phyloP scores from a whole-genome alignment of 2,329 filamentous ascomycete species.

The Sclerotinia spermophila region DNA sequence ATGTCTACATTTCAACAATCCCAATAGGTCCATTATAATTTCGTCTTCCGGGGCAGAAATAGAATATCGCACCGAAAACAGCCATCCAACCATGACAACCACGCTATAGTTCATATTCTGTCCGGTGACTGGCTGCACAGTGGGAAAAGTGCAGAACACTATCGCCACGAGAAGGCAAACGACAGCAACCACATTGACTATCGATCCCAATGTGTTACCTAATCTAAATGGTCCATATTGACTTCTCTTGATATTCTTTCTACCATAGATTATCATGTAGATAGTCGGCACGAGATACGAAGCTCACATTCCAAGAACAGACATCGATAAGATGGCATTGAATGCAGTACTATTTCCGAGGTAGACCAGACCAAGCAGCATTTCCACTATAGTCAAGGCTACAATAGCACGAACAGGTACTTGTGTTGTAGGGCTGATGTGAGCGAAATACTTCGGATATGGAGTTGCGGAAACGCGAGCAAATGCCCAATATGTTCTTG shows the following conservation, averaged over 20 bases:
- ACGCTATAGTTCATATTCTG: slow-evolving; percentile 48
- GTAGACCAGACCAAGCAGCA: slow-evolving; percentile 46
- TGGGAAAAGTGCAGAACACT: slow-evolving; percentile 46
- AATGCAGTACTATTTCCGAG: slow-evolving; percentile 47
- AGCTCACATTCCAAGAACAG: slow-evolving; percentile 43
- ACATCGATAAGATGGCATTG: slow-evolving; percentile 45
- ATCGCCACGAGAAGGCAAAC: slow-evolving; percentile 45
- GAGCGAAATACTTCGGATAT: slow-evolving; percentile 39
- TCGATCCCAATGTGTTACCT: slow-evolving; percentile 36
- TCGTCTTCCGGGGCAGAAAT: slow-evolving; percentile 31
- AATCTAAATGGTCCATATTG: slow-evolving; percentile 35
- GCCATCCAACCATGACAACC: slow-evolving; percentile 44
- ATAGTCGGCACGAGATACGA: slow-evolving; percentile 44
- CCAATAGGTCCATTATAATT: slow-evolving; percentile 32
- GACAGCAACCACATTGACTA: slow-evolving; percentile 42
- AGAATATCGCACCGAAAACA: slow-evolving; percentile 40
- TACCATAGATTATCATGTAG: slow-evolving; percentile 40
- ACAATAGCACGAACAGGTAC: slow-evolving; percentile 42
- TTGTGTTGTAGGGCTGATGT: slow-evolving; percentile 36
- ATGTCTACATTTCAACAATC: slow-evolving; percentile 1
- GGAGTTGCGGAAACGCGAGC: slow-evolving; percentile 43
- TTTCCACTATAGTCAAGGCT: slow-evolving; percentile 43
- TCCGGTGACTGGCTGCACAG: slow-evolving; percentile 40
- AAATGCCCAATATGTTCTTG: slow-evolving; percentile 44
- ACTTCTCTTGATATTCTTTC: slow-evolving; percentile 30